Evolutionary conservation across 176 grass and related monocot genomes (phyloP).

Genomic region (Ampelocalamus luodianensis): DNA sequence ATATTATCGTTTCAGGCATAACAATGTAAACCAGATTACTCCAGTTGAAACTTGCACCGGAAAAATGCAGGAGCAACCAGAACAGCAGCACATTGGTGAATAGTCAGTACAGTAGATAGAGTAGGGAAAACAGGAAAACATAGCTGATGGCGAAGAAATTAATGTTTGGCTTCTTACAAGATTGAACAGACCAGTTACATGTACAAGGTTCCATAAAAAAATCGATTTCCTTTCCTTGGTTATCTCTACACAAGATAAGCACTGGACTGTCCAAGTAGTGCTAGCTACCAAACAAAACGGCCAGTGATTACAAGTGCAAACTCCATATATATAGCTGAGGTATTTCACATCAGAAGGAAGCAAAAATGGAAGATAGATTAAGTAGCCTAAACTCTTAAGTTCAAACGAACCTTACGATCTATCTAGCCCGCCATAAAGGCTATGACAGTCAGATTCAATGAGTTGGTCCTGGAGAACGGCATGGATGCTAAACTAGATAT

Average conservation of each 20-base stretch:
- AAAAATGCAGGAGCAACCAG: not conserved
- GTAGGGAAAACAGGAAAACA: not conserved
- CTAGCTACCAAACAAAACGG: constrained; percentile 24
- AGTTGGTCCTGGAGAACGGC: not conserved
- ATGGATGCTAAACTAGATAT: constrained; percentile 25
- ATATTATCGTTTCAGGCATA: not conserved
- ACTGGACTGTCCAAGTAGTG: not conserved
- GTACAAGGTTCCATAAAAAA: not conserved
- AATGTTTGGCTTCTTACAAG: not conserved
- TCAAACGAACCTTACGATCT: constrained; percentile 1
- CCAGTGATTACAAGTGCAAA: not conserved
- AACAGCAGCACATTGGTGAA: not conserved
- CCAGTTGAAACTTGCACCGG: not conserved
- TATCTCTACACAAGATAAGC: not conserved
- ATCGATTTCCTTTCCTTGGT: not conserved
- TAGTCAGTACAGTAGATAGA: not conserved
- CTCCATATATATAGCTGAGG: constrained; percentile 4
- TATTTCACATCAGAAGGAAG: constrained; percentile 23
- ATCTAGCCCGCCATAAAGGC: constrained; percentile 24
- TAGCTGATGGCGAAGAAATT: not conserved
- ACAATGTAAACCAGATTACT: not conserved
- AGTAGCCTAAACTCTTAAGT: not conserved
- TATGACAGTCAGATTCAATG: constrained; percentile 13
- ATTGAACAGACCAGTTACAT: not conserved
- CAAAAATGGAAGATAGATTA: constrained; percentile 3